Evolutionary conservation across 768 basidiomycete genomes (phyloP), one percentile per base, ranked within the genome.

Genomic region (Suillus spraguei): DNA sequence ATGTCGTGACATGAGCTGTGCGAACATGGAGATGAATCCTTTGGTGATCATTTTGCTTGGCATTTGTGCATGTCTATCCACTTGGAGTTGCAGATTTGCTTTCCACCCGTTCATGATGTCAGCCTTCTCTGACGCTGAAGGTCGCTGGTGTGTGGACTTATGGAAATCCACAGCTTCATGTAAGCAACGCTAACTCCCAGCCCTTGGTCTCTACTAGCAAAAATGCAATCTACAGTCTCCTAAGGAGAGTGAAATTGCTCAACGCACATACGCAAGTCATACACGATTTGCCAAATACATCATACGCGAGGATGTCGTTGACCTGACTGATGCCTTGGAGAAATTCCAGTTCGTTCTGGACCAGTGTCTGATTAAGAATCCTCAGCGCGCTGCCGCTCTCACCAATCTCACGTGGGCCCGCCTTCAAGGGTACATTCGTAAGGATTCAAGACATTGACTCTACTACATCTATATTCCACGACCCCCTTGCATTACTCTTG

Each of bases 401-500:
- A 32, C 47, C 13, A 52, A 64, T 35, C 14, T 64, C 5, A 56
- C 56, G 3, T 41, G 38, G 32, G 41, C 52, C 22, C 64, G 58
- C 24, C 60, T 39, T 41, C 17, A 59, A 35, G 53, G 49, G 14
- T 28, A 50, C 49, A 32, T 50, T 50, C 16, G 7, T 8, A 50
- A 17, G 28, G 49, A 50, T 50, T 8, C 28, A 17, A 32, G 24
- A 17, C 28, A 50, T 50, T 28, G 14, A 32, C 28, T 32, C 16
- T 10, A 50, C 24, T 32, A 50, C 10, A 17, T 50, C 24, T 50
- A 16, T 50, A 32, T 50, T 50, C 49, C 28, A 14, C 28, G 38
- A 47, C 11, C 63, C 65, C 14, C 59, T 70, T 10, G 39, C 46
- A 10, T 49, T 65, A 20, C 3, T 55, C 39, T 46, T 53, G 8